Evolutionary conservation across 208 protist genomes (phyloP).

Genomic region (Herpetomonas muscarum): DNA sequence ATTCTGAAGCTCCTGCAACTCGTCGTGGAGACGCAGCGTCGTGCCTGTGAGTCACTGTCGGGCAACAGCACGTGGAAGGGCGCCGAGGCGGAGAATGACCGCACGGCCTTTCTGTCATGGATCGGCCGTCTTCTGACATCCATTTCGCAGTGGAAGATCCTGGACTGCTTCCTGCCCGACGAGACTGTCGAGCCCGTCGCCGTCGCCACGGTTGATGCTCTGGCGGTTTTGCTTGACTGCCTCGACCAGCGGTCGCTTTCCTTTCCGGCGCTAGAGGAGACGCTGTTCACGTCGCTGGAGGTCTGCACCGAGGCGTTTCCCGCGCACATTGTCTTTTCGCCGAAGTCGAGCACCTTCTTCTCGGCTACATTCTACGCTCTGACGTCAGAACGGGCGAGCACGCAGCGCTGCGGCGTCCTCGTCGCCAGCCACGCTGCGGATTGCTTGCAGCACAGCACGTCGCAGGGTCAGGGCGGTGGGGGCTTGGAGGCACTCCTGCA

Average conservation of each 20-base stretch:
- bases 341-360: conserved; percentile 47
- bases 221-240: conserved; percentile 43
- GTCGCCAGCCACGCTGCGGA: conserved; percentile 39
- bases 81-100: conserved; percentile 43
- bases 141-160: conserved; percentile 58
- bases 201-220: conserved; percentile 28
- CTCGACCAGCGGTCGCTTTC: conserved; percentile 48
- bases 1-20: conserved; percentile 31
- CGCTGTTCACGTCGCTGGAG: conserved; percentile 58
- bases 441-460: conserved; percentile 25
- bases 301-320: conserved; percentile 64
- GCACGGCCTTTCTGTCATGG: conserved; percentile 35
- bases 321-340: conserved; percentile 37
- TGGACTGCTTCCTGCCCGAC: conserved; percentile 64
- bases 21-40: conserved; percentile 25
- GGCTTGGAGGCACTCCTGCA: conserved; percentile 32
- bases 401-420: conserved; percentile 61
- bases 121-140: conserved; percentile 45
- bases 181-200: conserved; percentile 31
- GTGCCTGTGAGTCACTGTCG: conserved; percentile 9
- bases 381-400: conserved; percentile 29
- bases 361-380: conserved; percentile 68
- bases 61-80: conserved; percentile 22
- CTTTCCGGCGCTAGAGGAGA: conserved; percentile 59
- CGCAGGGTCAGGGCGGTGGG: not conserved